Evolutionary conservation across 2,329 filamentous ascomycete species (phyloP), one percentile per base, ranked within the genome.

Genomic region (Penicillium capsulatum): DNA sequence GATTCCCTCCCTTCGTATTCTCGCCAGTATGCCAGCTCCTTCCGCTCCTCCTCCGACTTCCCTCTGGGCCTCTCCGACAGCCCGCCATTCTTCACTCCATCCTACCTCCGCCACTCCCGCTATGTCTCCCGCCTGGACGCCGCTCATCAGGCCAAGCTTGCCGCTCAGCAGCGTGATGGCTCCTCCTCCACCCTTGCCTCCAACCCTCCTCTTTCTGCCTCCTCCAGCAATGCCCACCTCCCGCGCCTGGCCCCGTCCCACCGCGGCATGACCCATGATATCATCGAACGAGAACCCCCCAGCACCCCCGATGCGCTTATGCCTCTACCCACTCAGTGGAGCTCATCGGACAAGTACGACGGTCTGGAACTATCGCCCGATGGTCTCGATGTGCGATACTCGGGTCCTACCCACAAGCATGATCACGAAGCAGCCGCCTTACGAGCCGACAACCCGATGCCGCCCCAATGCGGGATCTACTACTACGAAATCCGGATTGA

Each of bases 381-480:
- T 52, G 88, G 87, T 1, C 71, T 82, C 36, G 84, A 91, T 55
- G 80, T 94, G 40, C 72, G 74, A 44, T 81, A 80, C 56, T 68
- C 65, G 28, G 78, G 78, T 15, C 63, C 71, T 8, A 68, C 70
- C 28, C 79, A 80, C 60, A 74, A 76, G 31, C 69, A 74, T 42
- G 80, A 84, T 9, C 71, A 85, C 57, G 92, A 97, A 61, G 86
- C 88, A 13, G 88, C 81, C 24, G 80, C 86, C 9, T 81, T 95
- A 42, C 81, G 92, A 40, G 80, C 90, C 17, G 85, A 98, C 63
- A 75, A 89, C 61, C 79, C 82, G 34, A 96, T 97, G 80, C 89
- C 92, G 3, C 75, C 81, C 24, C 84, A 94, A 58, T 92, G 86
- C 51, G 92, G 92, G 2, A 83, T 98, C 44, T 98, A 95, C 65